phyloP scores from a whole-genome alignment of 345 rosid genomes.

The Eucalyptus curtisii region DNA sequence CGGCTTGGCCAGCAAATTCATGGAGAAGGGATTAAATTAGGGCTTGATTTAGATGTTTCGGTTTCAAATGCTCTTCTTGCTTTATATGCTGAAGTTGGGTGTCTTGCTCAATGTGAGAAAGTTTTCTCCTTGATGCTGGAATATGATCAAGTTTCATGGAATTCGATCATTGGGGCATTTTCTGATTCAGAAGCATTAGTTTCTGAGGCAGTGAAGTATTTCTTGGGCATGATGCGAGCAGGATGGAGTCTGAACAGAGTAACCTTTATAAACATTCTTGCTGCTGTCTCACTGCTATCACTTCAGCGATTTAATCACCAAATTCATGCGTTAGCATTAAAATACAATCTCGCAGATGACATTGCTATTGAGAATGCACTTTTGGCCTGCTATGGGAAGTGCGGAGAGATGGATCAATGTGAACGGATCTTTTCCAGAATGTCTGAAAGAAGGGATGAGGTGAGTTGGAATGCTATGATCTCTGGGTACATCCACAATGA shows the following conservation, averaged over 20 bases:
- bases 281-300: constrained; percentile 51
- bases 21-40: constrained; percentile 52
- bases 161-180: constrained; percentile 69
- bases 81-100: constrained; percentile 51
- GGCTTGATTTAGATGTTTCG: constrained; percentile 69
- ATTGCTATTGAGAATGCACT: constrained; percentile 68
- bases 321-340: constrained; percentile 55
- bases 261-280: constrained; percentile 60
- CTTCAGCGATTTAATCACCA: constrained; percentile 37
- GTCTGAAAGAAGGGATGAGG: constrained; percentile 68
- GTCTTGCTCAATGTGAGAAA: constrained; percentile 32
- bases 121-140: constrained; percentile 59
- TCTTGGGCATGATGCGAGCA: constrained; percentile 41
- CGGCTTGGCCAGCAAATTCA: constrained; percentile 57
- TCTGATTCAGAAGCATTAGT: constrained; percentile 41
- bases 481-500: constrained; percentile 82
- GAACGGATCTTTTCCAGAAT: constrained; percentile 75
- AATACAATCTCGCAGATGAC: constrained; percentile 33
- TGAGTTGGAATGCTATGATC: constrained; percentile 86
- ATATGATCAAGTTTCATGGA: constrained; percentile 88
- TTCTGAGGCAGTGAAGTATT: constrained; percentile 36
- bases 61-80: constrained; percentile 84
- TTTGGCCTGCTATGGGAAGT: constrained; percentile 80
- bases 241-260: constrained; percentile 62
- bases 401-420: constrained; percentile 59